Evolutionary conservation across 371 early-diverging fungal species (phyloP).

Genomic region (Mucor irregularis): DNA sequence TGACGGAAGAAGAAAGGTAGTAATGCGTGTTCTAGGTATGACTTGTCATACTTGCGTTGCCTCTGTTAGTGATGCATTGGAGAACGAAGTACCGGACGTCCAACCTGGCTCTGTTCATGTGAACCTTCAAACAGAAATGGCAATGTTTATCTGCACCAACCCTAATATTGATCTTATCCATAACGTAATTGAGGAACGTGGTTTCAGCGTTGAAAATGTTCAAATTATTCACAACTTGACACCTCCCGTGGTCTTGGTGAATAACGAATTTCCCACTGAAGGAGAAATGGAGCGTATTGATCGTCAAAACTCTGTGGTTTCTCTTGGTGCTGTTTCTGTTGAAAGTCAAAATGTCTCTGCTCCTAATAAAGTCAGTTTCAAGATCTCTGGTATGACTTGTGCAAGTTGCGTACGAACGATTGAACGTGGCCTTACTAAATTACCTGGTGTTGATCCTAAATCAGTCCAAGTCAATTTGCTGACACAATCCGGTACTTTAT

Average conservation of each 20-base stretch:
- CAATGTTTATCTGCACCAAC: slow-evolving; percentile 37
- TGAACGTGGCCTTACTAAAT: slow-evolving; percentile 63
- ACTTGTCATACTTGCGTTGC: slow-evolving; percentile 83
- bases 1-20: slow-evolving; percentile 30
- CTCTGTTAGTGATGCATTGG: slow-evolving; percentile 35
- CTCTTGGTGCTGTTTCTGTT: slow-evolving; percentile 31
- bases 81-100: slow-evolving; percentile 27
- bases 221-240: slow-evolving; percentile 47
- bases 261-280: neutral
- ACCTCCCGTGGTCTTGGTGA: slow-evolving; percentile 27
- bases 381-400: slow-evolving; percentile 93
- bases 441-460: slow-evolving; percentile 68
- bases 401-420: slow-evolving; percentile 78
- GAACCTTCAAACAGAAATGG: slow-evolving; percentile 48
- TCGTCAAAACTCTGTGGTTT: slow-evolving; percentile 15
- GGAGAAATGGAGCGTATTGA: neutral
- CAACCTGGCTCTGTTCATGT: slow-evolving; percentile 38
- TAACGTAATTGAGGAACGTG: slow-evolving; percentile 32
- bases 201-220: slow-evolving; percentile 43
- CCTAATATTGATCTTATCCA: slow-evolving; percentile 30
- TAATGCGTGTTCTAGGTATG: slow-evolving; percentile 73
- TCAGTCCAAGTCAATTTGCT: slow-evolving; percentile 73
- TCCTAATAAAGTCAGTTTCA: slow-evolving; percentile 50
- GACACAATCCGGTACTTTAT: slow-evolving; percentile 61
- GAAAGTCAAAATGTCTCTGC: slow-evolving; percentile 16